Base-by-base conservation (phyloP, 2,329 filamentous ascomycete species). In the Fusarium tricinctum region DNA sequence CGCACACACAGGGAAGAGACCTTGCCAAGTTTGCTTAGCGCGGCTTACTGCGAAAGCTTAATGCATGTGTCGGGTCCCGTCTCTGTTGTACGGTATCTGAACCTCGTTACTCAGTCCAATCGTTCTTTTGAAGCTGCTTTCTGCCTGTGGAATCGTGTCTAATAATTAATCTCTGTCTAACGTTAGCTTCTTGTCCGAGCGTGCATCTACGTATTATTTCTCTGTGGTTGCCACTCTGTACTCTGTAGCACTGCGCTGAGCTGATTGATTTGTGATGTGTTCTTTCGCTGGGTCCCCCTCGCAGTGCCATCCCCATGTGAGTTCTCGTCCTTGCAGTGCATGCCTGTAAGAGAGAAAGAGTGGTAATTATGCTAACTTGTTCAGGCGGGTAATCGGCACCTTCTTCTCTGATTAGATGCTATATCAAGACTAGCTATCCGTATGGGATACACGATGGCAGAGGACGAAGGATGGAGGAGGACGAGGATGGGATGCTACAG, bases 121-220 rank as follows among this genome's bases (percentile, higher is more conserved):
- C n/a, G 10, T 47, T 30, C 30, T 38, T 4, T 10, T 28, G 26
- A 8, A 9, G 26, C 26, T 26, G 26, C 26, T 14, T 14, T 43
- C 39, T 19, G 28, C 32, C 33, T 30, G n/a, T n/a, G 14, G 28
- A 22, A n/a, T 43, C 52, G 55, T 56, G 33, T 58, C 35, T 26
- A 54, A 23, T 23, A 23, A 23, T 23, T 23, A 23, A 15, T 51
- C n/a, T 17, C 39, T 45, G 52, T 30, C 17, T 43, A 23, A 23
- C 23, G 23, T 23, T 23, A 6, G 15, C 15, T 20, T 38, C 15
- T 35, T 13, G 43, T 59, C 57, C 52, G 52, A 58, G 57, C 53
- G 43, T 28, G 32, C 43, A 58, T 60, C 9, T 43, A 30, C 58
- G 3, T 54, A 54, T 54, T 61, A 40, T 3, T 35, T 26, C 9